Base-by-base conservation (phyloP, 345 rosid genomes). In the Citrus hindsii region DNA sequence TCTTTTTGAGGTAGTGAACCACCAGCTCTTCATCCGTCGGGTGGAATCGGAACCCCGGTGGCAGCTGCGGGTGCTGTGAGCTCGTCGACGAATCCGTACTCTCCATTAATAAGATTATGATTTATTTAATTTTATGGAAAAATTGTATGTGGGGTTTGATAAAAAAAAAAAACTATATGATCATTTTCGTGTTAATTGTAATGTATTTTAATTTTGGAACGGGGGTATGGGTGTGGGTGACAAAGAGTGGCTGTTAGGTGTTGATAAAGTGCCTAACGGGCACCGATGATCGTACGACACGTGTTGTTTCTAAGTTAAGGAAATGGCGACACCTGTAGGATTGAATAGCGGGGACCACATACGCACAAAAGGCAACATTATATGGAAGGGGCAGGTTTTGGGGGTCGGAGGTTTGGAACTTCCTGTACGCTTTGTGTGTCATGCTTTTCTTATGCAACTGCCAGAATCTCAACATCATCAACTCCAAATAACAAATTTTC, bases 41-140 rank as follows among this genome's bases (percentile, higher is more conserved):
- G 81, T 86, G 91, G 83, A 88, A 86, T 21, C 91, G 77, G 86
- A 88, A 88, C 7, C 91, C 89, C 0, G 89, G 91, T 5, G 87
- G 89, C 21, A 88, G 83, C 32, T 73, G 84, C 13, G 80, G 91
- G 79, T 81, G 82, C 13, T 75, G 87, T 4, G 82, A 69, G 3
- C 76, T 58, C 13, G 85, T 69, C 14, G 89, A 84, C 1, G 83
- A 86, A 67, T 82, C 85, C 1, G 81, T 83, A 58, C 91, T 84
- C 82, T 86, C 91, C 91, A 88, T 88, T 14, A 79, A 58, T 27
- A 40, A 73, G 25, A 1, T 12, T 32, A 1, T 48, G 9, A 14
- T 66, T 66, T 40, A 10, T 6, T 60, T 35, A 2, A 24, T 28
- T 37, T 33, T 33, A 69, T 18, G 75, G 16, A 35, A 40, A 30